Evolutionary conservation across 495 filamentous ascomycete genomes (phyloP).

Genomic region (Lindgomyces ingoldianus): DNA sequence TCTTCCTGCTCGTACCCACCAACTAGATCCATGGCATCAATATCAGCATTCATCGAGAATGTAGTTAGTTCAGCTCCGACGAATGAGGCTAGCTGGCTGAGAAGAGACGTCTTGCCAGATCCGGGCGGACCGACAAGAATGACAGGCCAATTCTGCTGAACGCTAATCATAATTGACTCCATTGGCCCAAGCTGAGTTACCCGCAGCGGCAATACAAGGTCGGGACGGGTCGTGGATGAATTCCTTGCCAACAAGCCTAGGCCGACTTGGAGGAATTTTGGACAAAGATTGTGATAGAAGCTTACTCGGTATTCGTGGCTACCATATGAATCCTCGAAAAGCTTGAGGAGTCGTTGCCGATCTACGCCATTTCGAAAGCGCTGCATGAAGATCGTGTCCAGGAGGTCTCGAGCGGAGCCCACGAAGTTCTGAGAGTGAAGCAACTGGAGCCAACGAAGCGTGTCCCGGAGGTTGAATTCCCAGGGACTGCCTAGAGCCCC

Average conservation of each 20-base stretch:
- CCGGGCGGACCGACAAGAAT: conserved; percentile 86
- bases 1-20: conserved; percentile 97
- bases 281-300: conserved; percentile 68
- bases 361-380: conserved; percentile 77
- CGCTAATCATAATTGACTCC: conserved; percentile 83
- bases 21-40: conserved; percentile 94
- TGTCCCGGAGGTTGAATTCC: conserved; percentile 97
- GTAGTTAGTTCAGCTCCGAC: conserved; percentile 72
- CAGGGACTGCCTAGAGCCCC: conserved; percentile 85
- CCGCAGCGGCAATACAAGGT: conserved; percentile 4
- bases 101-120: conserved; percentile 77
- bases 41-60: conserved; percentile 84
- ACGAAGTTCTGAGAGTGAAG: conserved; percentile 56
- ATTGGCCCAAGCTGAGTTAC: conserved; percentile 64
- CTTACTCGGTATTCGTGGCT: conserved; percentile 44
- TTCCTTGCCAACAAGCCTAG: conserved; percentile 68
- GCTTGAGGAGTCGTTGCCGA: conserved; percentile 57
- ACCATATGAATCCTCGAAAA: conserved; percentile 63
- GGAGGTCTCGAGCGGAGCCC: conserved; percentile 64
- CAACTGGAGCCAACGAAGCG: conserved; percentile 82
- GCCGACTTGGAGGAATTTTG: conserved; percentile 73
- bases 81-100: conserved; percentile 75
- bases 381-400: conserved; percentile 82
- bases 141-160: conserved; percentile 82
- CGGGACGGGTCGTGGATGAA: not conserved